Conservation (phyloP, 83 land plant genomes). For the Thuja plicata region DNA sequence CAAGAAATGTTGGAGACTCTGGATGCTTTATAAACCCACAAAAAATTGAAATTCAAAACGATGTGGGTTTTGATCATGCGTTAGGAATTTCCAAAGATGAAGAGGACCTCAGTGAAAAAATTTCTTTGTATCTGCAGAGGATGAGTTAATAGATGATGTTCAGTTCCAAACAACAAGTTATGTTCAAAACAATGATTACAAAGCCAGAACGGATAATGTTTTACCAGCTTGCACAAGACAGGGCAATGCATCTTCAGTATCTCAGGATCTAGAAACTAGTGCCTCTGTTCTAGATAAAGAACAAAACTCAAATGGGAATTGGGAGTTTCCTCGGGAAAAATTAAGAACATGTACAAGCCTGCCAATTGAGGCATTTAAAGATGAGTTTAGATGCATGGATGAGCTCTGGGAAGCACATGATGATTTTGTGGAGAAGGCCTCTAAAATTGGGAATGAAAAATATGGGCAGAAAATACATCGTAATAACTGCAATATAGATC, state of each 20-base stretch:
- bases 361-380: background rate
- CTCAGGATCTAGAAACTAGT: background rate
- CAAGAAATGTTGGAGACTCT: background rate
- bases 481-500: background rate
- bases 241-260: background rate
- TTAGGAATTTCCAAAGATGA: background rate
- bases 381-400: background rate
- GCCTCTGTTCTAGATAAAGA: background rate
- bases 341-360: slow-evolving; percentile 1
- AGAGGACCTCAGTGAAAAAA: background rate
- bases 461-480: background rate
- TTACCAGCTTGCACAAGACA: background rate
- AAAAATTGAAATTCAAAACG: background rate
- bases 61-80: background rate
- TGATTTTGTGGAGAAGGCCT: background rate
- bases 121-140: background rate
- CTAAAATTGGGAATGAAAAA: background rate
- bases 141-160: background rate
- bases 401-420: background rate
- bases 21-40: background rate
- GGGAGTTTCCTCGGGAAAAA: background rate
- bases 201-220: background rate
- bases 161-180: background rate
- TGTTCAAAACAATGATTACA: background rate
- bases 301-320: background rate